Evolutionary conservation across 2,329 filamentous ascomycete species (phyloP), one percentile per base, ranked within the genome.

Genomic region (Colletotrichum tropicicola): DNA sequence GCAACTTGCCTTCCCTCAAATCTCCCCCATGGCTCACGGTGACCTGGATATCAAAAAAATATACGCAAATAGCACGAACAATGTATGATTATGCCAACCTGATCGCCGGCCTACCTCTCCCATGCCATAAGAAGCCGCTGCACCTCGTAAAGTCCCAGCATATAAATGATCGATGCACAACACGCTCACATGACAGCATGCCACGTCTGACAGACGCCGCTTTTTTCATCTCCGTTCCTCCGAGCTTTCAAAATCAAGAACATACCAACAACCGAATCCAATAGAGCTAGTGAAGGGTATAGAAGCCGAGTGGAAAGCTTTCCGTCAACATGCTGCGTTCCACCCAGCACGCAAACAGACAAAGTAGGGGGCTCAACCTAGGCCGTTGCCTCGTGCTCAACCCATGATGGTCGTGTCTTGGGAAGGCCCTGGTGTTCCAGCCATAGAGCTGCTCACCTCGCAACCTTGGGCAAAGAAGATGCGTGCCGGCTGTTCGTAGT

Each of bases 401-500:
- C 48, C 61, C 61, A 63, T 63, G 6, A 65, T 55, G 43, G 61
- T 65, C 13, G 56, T 65, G n/a, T 65, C 61, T 39, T 65, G 61
- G 12, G 61, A 65, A 4, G 30, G 43, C 7, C 28, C 49, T 12
- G 43, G 32, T 15, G 43, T 39, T 15, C 55, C 60, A 7, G 47
- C 25, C 25, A 28, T n/a, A 9, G 27, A 28, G 27, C 9, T 63
- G 44, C 32, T 67, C 10, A 84, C 72, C 72, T 89, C 92, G 77
- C 91, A 95, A 6, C 91, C 95, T 77, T 99, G 96, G 1, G 94
- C 90, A 77, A 98, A 99, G 82, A 98, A 98, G 51, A 98, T 85
- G 39, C 92, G 88, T 5, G 93, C 92, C 5, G 89, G 86, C 66
- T 84, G 82, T 68, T 91, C 85, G 72, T 89, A 89, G 60, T 93